Conservation (phyloP, 805 yeast species). For the Barnettozyma populi region DNA sequence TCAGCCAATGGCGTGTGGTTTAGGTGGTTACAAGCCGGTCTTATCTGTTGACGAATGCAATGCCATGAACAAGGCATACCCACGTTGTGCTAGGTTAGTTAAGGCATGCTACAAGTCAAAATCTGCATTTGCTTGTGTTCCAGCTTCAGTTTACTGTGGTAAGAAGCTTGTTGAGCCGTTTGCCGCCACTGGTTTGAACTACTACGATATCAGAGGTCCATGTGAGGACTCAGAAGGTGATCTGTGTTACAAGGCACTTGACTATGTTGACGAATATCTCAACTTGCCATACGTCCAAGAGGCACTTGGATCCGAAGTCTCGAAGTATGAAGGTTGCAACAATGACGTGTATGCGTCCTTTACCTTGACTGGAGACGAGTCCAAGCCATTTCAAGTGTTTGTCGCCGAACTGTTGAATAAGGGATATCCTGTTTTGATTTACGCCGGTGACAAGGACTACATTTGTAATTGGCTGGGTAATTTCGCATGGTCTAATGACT, state of each 20-base stretch:
- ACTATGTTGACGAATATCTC: constrained; percentile 66
- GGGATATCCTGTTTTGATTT: constrained; percentile 73
- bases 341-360: constrained; percentile 64
- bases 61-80: constrained; percentile 52
- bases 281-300: constrained; percentile 65
- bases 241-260: constrained; percentile 69
- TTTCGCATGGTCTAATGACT: constrained; percentile 69
- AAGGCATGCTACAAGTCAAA: constrained; percentile 59
- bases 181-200: constrained; percentile 73
- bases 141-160: constrained; percentile 79
- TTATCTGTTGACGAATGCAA: constrained; percentile 65
- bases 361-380: constrained; percentile 74
- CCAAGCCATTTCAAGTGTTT: constrained; percentile 74
- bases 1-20: constrained; percentile 92
- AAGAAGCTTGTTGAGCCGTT: constrained; percentile 63
- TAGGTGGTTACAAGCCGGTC: constrained; percentile 78
- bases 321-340: constrained; percentile 61
- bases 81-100: constrained; percentile 59
- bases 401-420: constrained; percentile 64
- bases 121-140: constrained; percentile 71
- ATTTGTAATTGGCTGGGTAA: constrained; percentile 94
- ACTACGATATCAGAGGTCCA: constrained; percentile 75
- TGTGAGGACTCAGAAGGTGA: constrained; percentile 65
- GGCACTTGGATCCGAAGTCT: constrained; percentile 83
- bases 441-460: constrained; percentile 93